Conservation (phyloP, 1,139 yeast genomes). For the Petasospora fabianii region DNA sequence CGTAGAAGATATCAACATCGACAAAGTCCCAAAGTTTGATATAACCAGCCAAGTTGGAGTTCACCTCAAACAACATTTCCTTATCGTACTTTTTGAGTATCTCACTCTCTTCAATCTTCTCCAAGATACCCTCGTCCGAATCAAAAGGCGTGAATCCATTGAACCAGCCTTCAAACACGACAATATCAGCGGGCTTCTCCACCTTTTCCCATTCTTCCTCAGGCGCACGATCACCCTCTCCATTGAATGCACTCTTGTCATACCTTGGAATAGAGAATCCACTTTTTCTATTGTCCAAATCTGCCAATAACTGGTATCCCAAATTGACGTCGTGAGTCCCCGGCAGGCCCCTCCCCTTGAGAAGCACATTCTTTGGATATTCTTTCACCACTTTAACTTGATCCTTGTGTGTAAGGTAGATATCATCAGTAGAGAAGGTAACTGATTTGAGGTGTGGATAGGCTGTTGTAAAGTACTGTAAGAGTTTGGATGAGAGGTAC, state of each 20-base stretch:
- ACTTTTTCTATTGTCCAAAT: constrained; percentile 25
- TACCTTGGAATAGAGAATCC: constrained; percentile 58
- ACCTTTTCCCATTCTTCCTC: constrained; percentile 37
- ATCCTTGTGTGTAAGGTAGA: constrained; percentile 64
- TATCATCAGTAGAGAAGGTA: constrained; percentile 80
- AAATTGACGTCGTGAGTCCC: constrained; percentile 80
- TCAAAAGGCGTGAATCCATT: constrained; percentile 61
- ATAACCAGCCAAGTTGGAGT: constrained; percentile 48
- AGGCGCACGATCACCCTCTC: constrained; percentile 72
- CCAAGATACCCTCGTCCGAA: constrained; percentile 29
- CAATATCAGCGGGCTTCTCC: constrained; percentile 49
- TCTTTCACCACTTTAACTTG: constrained; percentile 45
- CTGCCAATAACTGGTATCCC: constrained; percentile 28
- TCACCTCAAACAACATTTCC: constrained; percentile 40
- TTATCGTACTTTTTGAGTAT: constrained; percentile 24
- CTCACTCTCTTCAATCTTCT: constrained; percentile 8
- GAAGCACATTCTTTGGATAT: constrained; percentile 47
- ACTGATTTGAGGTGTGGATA: constrained; percentile 44
- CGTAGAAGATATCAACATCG: constrained; percentile 59
- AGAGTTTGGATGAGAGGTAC: constrained; percentile 50
- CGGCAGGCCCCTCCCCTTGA: constrained; percentile 85
- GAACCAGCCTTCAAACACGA: constrained; percentile 94
- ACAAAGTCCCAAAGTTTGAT: constrained; percentile 53
- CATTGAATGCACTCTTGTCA: constrained; percentile 71
- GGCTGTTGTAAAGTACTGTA: constrained; percentile 33